Conservation (phyloP, 1,139 yeast genomes). For the Suhomyces anneliseae region DNA sequence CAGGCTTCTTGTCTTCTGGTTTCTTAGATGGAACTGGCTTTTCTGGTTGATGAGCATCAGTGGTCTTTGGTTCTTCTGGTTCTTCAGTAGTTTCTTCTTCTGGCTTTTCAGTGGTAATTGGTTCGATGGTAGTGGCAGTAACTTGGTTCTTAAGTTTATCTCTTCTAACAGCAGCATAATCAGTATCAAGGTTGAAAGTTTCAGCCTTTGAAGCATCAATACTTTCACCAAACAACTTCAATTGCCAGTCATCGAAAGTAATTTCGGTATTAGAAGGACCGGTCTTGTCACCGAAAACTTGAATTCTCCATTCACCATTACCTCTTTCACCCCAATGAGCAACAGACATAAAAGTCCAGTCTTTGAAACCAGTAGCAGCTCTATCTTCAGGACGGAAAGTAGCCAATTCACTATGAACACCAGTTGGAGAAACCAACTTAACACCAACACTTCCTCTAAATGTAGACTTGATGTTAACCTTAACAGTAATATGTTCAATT, state of each 20-base stretch:
- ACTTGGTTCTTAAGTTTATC: slow-evolving; percentile 21
- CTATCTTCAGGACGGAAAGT: slow-evolving; percentile 64
- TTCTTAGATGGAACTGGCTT: neutral
- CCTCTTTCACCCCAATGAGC: slow-evolving; percentile 97
- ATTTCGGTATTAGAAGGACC: slow-evolving; percentile 35
- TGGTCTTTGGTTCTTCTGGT: slow-evolving; percentile 1
- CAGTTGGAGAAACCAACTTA: slow-evolving; percentile 70
- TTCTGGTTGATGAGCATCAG: neutral
- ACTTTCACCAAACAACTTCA: slow-evolving; percentile 80
- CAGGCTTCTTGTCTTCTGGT: slow-evolving; percentile 1
- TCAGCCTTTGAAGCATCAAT: slow-evolving; percentile 63
- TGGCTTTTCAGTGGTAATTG: slow-evolving; percentile 8
- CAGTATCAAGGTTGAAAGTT: slow-evolving; percentile 38
- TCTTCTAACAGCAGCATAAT: slow-evolving; percentile 43
- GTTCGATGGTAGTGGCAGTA: slow-evolving; percentile 2
- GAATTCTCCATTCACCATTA: slow-evolving; percentile 78
- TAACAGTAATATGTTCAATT: slow-evolving; percentile 84
- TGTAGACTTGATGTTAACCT: slow-evolving; percentile 65
- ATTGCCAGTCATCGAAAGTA: slow-evolving; percentile 65
- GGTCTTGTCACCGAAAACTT: slow-evolving; percentile 43
- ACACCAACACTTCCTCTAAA: slow-evolving; percentile 72
- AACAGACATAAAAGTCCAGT: slow-evolving; percentile 97
- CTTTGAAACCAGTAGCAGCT: slow-evolving; percentile 57
- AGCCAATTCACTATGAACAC: slow-evolving; percentile 73
- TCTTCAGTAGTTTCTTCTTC: slow-evolving; percentile 1